Evolutionary conservation across 441 rosid species (phyloP).

Genomic region (Francoa sonchifolia): DNA sequence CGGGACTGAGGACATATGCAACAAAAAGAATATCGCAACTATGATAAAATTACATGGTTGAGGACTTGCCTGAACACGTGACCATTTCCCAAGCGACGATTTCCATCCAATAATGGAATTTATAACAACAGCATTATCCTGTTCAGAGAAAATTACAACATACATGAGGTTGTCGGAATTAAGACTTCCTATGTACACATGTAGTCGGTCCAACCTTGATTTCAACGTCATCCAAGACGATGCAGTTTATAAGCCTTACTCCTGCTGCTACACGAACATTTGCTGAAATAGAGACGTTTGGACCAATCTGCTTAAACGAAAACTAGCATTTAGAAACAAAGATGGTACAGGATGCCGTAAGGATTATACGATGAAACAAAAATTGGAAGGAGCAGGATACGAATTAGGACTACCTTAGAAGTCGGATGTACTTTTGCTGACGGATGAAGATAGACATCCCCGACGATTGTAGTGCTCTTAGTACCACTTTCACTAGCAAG

Average conservation of each 20-base stretch:
- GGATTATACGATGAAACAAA: no score
- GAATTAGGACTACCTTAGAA: conserved; percentile 44
- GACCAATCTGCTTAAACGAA: conserved; percentile 55
- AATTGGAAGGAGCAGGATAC: not conserved
- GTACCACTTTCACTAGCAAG: conserved; percentile 47
- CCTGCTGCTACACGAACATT: conserved; percentile 94
- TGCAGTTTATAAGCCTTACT: conserved; percentile 68
- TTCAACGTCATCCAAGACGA: conserved; percentile 61
- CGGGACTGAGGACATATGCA: no score
- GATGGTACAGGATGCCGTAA: not conserved
- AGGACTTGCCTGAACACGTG: conserved; percentile 59
- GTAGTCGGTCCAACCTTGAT: conserved; percentile 30
- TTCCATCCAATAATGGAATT: conserved; percentile 72
- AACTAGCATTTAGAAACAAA: conserved; percentile 11
- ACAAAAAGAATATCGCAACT: no score
- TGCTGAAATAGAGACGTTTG: conserved; percentile 81
- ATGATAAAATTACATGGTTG: no score
- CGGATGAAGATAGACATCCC: conserved; percentile 72
- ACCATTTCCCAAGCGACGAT: conserved; percentile 66
- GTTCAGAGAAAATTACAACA: conserved; percentile 8
- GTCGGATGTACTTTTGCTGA: conserved; percentile 74
- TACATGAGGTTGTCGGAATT: conserved; percentile 8
- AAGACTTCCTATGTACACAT: not conserved
- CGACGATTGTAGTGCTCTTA: conserved; percentile 33
- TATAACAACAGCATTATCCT: conserved; percentile 70